Base-by-base conservation (phyloP, 2,329 filamentous ascomycete species). In the Xylariaceae sp. region DNA sequence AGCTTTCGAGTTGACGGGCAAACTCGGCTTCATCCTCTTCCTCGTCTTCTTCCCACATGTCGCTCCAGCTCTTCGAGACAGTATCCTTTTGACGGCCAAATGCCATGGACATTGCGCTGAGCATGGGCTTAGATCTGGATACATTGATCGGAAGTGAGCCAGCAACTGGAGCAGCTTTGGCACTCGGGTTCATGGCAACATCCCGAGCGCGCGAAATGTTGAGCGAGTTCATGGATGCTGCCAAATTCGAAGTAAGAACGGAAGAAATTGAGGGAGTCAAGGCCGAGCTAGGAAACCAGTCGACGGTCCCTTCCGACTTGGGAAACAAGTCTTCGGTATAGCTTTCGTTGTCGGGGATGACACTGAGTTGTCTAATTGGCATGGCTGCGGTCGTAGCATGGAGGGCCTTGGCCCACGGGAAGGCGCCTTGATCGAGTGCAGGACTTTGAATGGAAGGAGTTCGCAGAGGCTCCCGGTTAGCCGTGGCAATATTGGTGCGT, bases 51-150 rank as follows among this genome's bases (percentile, higher is more conserved):
- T 97, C 92, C 86, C 90, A 96, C 68, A 97, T 83, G 68, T 99
- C 94, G 64, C 91, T 96, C 94, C 94, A 99, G 76, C 94, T 97
- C 85, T 97, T 97, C 49, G 94, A 96, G 42, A 95, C 89, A 42
- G 80, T 75, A 41, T 92, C 87, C 55, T 83, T 81, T 66, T 87
- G 83, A 63, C 84, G 84, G 45, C 88, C 89, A 66, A 95, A 92
- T 44, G 92, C 82, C 64, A 86, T 81, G 5, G 88, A 84, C 77
- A 92, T 85, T 53, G 88, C 85, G 47, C 81, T 76, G 59, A 85
- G 75, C 38, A 81, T 79, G 55, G 82, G 77, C 58, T 81, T 81
- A 1, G 89, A 86, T 65, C 94, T 83, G 12, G 87, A 87, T 70
- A 91, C 89, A 55, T 80, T 83, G 65, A 94, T 92, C 5, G 88